Evolutionary conservation across 1,284 basidiomycete species (phyloP).

Genomic region (Schizophyllum amplum): DNA sequence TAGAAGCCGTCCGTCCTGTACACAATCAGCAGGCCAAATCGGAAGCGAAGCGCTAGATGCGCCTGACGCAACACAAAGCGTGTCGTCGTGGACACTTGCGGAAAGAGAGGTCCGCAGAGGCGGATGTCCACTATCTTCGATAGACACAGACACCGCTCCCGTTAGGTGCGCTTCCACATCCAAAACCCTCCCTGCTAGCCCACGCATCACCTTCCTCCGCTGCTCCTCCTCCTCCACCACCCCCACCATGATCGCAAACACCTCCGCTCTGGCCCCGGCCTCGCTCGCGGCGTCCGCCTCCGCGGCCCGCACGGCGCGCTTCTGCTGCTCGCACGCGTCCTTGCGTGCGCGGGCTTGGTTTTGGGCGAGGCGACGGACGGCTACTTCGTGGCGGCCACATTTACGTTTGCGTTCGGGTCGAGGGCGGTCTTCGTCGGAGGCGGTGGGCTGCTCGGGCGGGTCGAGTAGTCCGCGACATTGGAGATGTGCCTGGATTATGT

Average conservation of each 20-base stretch:
- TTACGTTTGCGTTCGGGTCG: too few relatives aligned
- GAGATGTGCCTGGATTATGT: too few relatives aligned
- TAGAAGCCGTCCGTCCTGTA: too few relatives aligned
- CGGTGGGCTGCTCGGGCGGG: too few relatives aligned
- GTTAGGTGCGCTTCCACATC: neutral
- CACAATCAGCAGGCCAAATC: too few relatives aligned
- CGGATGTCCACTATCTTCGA: neutral
- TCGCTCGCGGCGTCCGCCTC: neutral
- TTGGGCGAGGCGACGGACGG: neutral
- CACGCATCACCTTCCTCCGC: neutral
- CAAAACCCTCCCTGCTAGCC: neutral
- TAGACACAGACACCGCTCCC: neutral
- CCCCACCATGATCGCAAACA: neutral
- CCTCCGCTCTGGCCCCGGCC: too few relatives aligned
- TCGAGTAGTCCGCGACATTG: too few relatives aligned
- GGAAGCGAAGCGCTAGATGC: too few relatives aligned
- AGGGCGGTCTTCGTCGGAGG: too few relatives aligned
- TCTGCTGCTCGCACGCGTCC: neutral
- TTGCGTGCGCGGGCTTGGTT: neutral
- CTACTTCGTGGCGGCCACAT: neutral
- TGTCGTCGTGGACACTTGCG: too few relatives aligned
- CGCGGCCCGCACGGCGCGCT: neutral
- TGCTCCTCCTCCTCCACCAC: neutral
- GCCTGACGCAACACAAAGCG: too few relatives aligned
- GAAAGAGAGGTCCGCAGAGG: neutral